These are phyloP conservation scores for Carex myosuroides DNA, from an alignment of 176 grass and related monocot species.

Conservation along the genomic window DNA sequence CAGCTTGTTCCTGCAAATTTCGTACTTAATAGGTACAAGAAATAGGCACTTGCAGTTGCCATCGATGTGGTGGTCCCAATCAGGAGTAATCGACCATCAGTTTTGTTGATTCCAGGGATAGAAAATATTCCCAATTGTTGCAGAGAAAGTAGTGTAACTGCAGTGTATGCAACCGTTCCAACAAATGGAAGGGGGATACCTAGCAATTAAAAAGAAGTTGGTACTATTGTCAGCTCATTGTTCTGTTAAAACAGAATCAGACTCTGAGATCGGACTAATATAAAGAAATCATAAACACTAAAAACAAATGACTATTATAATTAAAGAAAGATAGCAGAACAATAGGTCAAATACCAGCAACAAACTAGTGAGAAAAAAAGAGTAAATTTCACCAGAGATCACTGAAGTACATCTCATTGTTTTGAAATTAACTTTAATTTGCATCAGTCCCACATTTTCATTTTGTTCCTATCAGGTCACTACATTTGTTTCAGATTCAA, in stretches of 20 bases:
- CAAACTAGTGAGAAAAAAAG: background rate
- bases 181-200: slow-evolving; percentile 72
- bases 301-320: background rate
- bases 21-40: slow-evolving; percentile 72
- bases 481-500: background rate
- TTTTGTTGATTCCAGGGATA: slow-evolving; percentile 41
- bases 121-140: slow-evolving; percentile 43
- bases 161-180: slow-evolving; percentile 61
- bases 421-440: background rate
- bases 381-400: background rate
- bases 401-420: background rate
- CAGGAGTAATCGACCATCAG: slow-evolving; percentile 56
- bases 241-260: background rate
- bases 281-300: background rate
- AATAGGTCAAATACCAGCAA: background rate
- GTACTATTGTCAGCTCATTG: background rate
- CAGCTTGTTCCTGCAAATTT: slow-evolving; percentile 80
- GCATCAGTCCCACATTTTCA: background rate
- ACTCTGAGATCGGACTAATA: background rate
- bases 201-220: slow-evolving; percentile 14
- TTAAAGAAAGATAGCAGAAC: background rate
- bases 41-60: slow-evolving; percentile 88
- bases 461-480: background rate
- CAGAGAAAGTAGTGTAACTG: slow-evolving; percentile 59
- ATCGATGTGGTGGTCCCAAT: slow-evolving; percentile 66